Evolutionary conservation across 495 filamentous ascomycete species (phyloP).

Genomic region (Penicillium turbatum): DNA sequence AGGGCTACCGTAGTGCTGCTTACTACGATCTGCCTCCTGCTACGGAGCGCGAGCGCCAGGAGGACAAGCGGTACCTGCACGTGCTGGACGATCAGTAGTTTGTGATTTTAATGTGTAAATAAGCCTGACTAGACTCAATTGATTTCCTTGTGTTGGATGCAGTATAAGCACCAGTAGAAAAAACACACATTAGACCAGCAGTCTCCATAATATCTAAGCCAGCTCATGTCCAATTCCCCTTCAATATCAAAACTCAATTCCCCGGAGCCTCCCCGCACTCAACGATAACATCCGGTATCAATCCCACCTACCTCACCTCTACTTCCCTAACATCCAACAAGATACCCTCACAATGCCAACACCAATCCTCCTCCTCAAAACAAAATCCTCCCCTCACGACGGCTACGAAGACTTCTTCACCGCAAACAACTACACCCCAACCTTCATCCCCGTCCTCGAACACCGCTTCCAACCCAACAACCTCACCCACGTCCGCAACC

Average conservation of each 20-base stretch:
- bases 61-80: constrained; percentile 95
- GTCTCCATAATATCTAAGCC: too few relatives aligned
- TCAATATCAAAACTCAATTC: too few relatives aligned
- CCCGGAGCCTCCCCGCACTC: constrained; percentile 15
- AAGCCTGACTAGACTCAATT: constrained; percentile 36
- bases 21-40: constrained; percentile 92
- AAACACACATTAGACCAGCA: too few relatives aligned
- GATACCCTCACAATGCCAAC: constrained; percentile 12
- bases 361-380: constrained; percentile 77
- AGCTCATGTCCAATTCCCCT: background rate
- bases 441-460: constrained; percentile 80
- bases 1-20: constrained; percentile 74
- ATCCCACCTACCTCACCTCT: background rate
- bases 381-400: constrained; percentile 71
- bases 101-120: constrained; percentile 45
- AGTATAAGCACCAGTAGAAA: too few relatives aligned
- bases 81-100: constrained; percentile 81
- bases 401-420: constrained; percentile 75
- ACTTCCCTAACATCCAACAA: background rate
- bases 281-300: constrained; percentile 1
- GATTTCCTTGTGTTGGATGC: constrained; percentile 31
- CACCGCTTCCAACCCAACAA: constrained; percentile 56
- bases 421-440: constrained; percentile 41
- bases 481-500: constrained; percentile 38
- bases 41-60: constrained; percentile 87